A percentile compares a stretch with the other conserved stretches of the same genome.
These are phyloP conservation scores for Coemansia brasiliensis DNA, from an alignment of 192 early-diverging fungal genomes.

Conservation along the genomic window DNA sequence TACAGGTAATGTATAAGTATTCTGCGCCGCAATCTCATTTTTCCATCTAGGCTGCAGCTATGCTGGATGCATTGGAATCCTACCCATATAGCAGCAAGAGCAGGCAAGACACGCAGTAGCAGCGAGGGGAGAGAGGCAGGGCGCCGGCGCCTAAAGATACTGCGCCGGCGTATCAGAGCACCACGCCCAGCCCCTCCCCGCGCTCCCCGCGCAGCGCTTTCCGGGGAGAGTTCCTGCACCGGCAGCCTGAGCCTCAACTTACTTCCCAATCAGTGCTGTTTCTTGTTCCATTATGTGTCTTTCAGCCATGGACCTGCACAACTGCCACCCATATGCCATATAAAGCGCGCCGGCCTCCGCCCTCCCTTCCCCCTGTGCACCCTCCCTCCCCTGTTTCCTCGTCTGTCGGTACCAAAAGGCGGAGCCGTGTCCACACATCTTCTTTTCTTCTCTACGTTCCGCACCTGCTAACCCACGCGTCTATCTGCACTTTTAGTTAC, in stretches of 20 bases:
- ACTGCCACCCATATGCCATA: constrained; percentile 15
- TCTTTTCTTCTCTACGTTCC: not conserved
- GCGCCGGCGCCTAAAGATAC: no score
- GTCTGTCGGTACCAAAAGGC: constrained; percentile 14
- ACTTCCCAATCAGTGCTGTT: constrained; percentile 37
- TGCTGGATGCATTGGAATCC: no score
- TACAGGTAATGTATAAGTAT: no score
- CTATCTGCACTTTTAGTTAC: not conserved
- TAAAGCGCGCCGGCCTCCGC: constrained; percentile 29
- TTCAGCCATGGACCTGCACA: constrained; percentile 15
- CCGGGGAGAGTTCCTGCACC: constrained; percentile 8
- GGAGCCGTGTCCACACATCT: constrained; percentile 5
- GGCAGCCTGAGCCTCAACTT: constrained; percentile 15
- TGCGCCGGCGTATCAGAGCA: constrained; percentile 4
- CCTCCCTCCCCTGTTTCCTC: constrained; percentile 16
- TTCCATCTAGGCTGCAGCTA: no score
- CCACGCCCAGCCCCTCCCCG: constrained; percentile 13
- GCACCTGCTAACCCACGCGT: not conserved
- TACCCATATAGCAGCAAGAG: no score
- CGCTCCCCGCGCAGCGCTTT: constrained; percentile 13
- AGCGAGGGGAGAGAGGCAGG: no score
- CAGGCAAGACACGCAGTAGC: no score
- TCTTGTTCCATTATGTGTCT: constrained; percentile 42
- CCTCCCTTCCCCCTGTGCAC: constrained; percentile 15
- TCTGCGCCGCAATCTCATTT: no score